Evolutionary conservation across 345 rosid genomes (phyloP).

Genomic region (Euphorbia lathyris): DNA sequence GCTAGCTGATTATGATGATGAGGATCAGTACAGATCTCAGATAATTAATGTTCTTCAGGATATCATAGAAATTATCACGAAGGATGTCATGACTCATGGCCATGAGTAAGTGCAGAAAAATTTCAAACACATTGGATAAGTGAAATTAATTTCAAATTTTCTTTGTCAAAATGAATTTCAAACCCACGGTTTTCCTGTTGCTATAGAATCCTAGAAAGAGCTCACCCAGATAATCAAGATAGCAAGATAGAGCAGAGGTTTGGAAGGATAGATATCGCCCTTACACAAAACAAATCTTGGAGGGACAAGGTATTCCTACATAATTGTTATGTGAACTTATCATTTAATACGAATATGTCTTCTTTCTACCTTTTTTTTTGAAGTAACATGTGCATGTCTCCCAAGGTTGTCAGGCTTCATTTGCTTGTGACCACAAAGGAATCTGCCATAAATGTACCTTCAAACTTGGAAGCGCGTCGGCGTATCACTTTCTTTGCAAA

Average conservation of each 20-base stretch:
- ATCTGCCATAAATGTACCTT: constrained; percentile 93
- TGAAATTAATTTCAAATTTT: background rate
- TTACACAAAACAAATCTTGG: constrained; percentile 32
- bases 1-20: constrained; percentile 41
- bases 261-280: constrained; percentile 50
- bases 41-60: constrained; percentile 89
- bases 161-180: background rate
- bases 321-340: constrained; percentile 5
- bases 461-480: constrained; percentile 95
- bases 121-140: constrained; percentile 13
- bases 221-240: constrained; percentile 27
- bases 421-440: constrained; percentile 91
- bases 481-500: constrained; percentile 98
- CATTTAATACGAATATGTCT: constrained; percentile 3
- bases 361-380: constrained; percentile 4
- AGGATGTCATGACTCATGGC: constrained; percentile 73
- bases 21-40: constrained; percentile 50
- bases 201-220: constrained; percentile 56
- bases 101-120: constrained; percentile 57
- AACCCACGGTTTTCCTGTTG: constrained; percentile 21
- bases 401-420: constrained; percentile 66
- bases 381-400: constrained; percentile 5
- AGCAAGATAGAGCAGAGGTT: constrained; percentile 63
- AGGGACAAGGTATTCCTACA: constrained; percentile 69
- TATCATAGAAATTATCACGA: constrained; percentile 76